These are phyloP conservation scores for Lachancea mirantina DNA, from an alignment of 805 yeast species.

Conservation along the genomic window DNA sequence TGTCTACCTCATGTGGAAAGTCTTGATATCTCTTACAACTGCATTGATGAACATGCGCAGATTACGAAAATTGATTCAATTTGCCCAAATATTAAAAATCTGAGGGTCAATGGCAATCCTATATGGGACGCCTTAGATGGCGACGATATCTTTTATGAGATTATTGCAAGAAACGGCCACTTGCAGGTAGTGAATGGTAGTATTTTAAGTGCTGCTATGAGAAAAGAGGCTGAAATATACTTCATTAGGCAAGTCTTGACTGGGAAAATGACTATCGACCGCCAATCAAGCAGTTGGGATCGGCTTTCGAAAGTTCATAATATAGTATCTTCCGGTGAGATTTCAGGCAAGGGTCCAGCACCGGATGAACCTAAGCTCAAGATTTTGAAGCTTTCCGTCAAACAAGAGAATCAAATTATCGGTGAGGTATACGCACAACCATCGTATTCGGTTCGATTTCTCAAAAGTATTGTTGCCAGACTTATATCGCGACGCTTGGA, in stretches of 20 bases:
- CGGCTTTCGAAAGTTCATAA: slow-evolving; percentile 24
- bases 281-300: slow-evolving; percentile 34
- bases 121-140: slow-evolving; percentile 27
- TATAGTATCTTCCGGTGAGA: background rate
- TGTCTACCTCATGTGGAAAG: too few relatives aligned
- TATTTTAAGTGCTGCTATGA: slow-evolving; percentile 37
- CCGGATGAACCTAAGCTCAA: background rate
- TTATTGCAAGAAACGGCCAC: slow-evolving; percentile 41
- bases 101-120: slow-evolving; percentile 51
- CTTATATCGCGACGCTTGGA: slow-evolving; percentile 5
- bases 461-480: slow-evolving; percentile 19
- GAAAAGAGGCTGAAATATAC: slow-evolving; percentile 61
- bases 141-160: slow-evolving; percentile 18
- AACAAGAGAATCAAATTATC: slow-evolving; percentile 3
- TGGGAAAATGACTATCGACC: slow-evolving; percentile 23
- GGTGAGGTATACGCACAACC: slow-evolving; percentile 10
- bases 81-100: slow-evolving; percentile 38
- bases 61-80: slow-evolving; percentile 37
- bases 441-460: slow-evolving; percentile 17
- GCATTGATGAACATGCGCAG: slow-evolving; percentile 34
- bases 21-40: background rate
- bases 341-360: background rate
- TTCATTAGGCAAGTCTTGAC: slow-evolving; percentile 44
- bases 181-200: slow-evolving; percentile 54
- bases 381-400: slow-evolving; percentile 5